phyloP scores from a whole-genome alignment of 169 alveolate genomes.

The Cryptosporidium ryanae region DNA sequence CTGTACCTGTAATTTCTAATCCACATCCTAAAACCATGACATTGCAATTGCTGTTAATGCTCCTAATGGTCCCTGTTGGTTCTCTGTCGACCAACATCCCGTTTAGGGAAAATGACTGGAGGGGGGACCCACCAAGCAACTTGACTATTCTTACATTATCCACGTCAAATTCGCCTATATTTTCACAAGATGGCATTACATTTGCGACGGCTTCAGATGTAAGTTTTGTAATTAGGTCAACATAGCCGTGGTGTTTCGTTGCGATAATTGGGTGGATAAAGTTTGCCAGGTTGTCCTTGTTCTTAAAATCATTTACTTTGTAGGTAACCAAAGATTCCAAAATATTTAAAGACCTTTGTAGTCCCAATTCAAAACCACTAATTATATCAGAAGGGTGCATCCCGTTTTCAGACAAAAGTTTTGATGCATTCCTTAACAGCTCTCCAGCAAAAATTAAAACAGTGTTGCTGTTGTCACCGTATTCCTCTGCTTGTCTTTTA shows the following conservation, averaged over 20 bases:
- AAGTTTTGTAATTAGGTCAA: conserved; percentile 85
- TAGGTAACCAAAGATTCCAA: conserved; percentile 78
- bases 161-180: conserved; percentile 88
- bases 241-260: conserved; percentile 85
- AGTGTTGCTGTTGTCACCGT: conserved; percentile 98
- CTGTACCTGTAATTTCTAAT: conserved; percentile 93
- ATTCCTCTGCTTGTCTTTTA: conserved; percentile 95
- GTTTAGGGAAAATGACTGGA: conserved; percentile 89
- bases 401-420: conserved; percentile 89
- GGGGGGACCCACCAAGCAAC: conserved; percentile 94
- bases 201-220: conserved; percentile 92
- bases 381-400: conserved; percentile 96
- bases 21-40: conserved; percentile 97
- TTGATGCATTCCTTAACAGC: conserved; percentile 93
- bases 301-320: conserved; percentile 76
- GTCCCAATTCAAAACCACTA: conserved; percentile 96
- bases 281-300: conserved; percentile 73
- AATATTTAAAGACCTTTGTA: conserved; percentile 87
- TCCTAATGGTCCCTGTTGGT: conserved; percentile 92
- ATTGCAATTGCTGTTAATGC: conserved; percentile 90
- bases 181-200: conserved; percentile 91
- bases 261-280: conserved; percentile 79
- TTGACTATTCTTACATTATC: conserved; percentile 98
- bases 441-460: conserved; percentile 97
- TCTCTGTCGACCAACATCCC: conserved; percentile 93